Conservation (phyloP, 2,329 filamentous ascomycete species). For the Triangularia setosa region DNA sequence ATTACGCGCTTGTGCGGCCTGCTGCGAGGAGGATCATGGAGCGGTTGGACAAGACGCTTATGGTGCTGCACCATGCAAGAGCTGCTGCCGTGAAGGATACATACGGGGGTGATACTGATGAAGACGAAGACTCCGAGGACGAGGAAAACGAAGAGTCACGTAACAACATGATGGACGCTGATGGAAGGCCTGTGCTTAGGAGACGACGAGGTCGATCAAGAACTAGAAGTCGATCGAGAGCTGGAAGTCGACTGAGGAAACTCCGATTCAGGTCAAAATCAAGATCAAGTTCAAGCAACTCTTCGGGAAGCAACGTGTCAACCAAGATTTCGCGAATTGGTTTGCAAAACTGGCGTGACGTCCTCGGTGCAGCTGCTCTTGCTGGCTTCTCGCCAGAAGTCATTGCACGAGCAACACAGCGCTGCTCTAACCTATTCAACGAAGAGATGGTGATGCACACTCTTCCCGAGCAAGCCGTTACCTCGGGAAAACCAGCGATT, state of each 20-base stretch:
- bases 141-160: not conserved
- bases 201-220: not conserved
- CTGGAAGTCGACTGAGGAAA: conserved; percentile 21
- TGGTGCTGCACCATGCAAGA: conserved; percentile 65
- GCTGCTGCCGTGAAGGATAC: conserved; percentile 43
- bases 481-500: conserved; percentile 5
- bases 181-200: not conserved
- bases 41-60: conserved; percentile 65
- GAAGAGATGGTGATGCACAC: conserved; percentile 64
- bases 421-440: conserved; percentile 73
- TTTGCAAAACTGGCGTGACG: conserved; percentile 77
- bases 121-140: conserved; percentile 11
- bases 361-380: conserved; percentile 73
- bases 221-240: conserved; percentile 17
- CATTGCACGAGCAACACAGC: conserved; percentile 64
- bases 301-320: conserved; percentile 7
- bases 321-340: conserved; percentile 31
- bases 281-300: conserved; percentile 4
- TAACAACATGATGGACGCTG: not conserved
- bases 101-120: conserved; percentile 17
- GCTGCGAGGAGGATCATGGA: conserved; percentile 66
- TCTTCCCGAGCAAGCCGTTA: conserved; percentile 34
- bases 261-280: not conserved
- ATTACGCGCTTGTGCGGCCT: conserved; percentile 62
- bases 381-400: conserved; percentile 64